phyloP scores from a whole-genome alignment of 1,284 basidiomycete genomes.

The Trichosporon sp. region DNA sequence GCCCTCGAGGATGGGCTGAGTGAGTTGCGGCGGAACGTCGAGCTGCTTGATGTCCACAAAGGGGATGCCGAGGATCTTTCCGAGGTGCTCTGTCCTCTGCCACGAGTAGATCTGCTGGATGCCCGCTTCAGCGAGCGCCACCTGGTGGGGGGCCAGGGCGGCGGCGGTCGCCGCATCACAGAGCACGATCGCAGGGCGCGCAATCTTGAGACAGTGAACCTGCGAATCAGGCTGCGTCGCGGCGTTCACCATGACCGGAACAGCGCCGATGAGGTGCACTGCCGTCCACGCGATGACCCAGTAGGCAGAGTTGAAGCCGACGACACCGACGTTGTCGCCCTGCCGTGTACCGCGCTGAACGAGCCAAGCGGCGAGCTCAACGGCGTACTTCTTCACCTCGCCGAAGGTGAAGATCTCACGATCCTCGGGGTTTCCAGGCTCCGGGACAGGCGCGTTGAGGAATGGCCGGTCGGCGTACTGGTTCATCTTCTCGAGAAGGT shows the following conservation, averaged over 20 bases:
- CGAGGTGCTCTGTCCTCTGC: conserved; percentile 26
- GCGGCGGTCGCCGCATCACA: conserved; percentile 38
- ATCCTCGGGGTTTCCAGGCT: conserved; percentile 8
- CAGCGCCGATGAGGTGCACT: conserved; percentile 48
- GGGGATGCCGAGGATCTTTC: conserved; percentile 10
- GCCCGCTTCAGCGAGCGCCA: neutral
- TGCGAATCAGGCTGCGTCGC: conserved; percentile 34
- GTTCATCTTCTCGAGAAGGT: conserved; percentile 36
- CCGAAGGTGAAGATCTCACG: conserved; percentile 39
- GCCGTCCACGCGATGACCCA: conserved; percentile 48
- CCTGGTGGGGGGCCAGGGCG: conserved; percentile 17
- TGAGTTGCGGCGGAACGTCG: conserved; percentile 7
- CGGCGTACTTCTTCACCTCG: conserved; percentile 35
- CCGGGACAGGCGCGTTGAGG: conserved; percentile 40
- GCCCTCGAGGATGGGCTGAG: conserved; percentile 12
- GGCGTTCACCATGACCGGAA: conserved; percentile 47
- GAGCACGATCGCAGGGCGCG: conserved; percentile 40
- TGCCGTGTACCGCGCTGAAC: conserved; percentile 36
- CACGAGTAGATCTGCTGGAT: conserved; percentile 24
- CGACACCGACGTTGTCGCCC: conserved; percentile 44
- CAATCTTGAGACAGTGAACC: conserved; percentile 37
- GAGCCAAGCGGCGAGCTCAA: conserved; percentile 45
- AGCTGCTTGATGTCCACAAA: conserved; percentile 9
- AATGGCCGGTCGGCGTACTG: conserved; percentile 39
- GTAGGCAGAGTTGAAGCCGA: conserved; percentile 41